phyloP scores from a whole-genome alignment of 139 green algal genomes.

The Auxenochlorella protothecoides region DNA sequence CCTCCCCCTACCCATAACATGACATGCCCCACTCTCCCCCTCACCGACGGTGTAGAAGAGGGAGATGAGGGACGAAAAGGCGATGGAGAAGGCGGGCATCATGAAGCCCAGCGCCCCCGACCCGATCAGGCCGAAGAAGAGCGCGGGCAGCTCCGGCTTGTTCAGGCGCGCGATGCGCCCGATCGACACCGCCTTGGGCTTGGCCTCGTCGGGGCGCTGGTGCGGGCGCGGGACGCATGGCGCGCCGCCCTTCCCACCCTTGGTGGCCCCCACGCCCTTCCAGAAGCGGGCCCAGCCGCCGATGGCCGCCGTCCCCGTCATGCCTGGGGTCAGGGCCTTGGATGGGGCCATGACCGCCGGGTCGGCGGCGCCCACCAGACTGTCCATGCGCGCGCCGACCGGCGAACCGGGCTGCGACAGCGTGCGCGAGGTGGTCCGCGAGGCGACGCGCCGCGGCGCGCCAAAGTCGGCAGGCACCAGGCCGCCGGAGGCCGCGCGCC shows the following conservation, averaged over 20 bases:
- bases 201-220: not conserved
- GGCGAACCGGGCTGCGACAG: not conserved
- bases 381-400: too few relatives aligned
- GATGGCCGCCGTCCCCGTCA: too few relatives aligned
- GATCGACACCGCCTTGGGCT: constrained; percentile 22
- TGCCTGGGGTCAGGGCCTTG: too few relatives aligned
- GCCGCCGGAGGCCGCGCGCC: not conserved
- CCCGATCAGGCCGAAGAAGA: constrained; percentile 28
- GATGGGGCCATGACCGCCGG: too few relatives aligned
- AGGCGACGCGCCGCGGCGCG: not conserved
- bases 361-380: too few relatives aligned
- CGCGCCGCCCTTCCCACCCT: not conserved
- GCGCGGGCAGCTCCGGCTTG: constrained; percentile 34
- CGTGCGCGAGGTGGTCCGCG: not conserved
- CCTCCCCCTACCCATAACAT: not conserved
- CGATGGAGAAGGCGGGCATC: constrained; percentile 58
- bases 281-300: not conserved
- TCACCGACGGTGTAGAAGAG: constrained; percentile 26
- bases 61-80: constrained; percentile 35
- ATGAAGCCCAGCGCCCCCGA: constrained; percentile 36
- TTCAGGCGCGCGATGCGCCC: constrained; percentile 42
- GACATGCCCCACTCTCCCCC: not conserved
- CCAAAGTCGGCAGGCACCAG: not conserved
- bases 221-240: not conserved
- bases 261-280: constrained; percentile 2